These are phyloP conservation scores for Nakaseomyces kungkrabaensis DNA, from an alignment of 1,139 yeast species.

Conservation along the genomic window DNA sequence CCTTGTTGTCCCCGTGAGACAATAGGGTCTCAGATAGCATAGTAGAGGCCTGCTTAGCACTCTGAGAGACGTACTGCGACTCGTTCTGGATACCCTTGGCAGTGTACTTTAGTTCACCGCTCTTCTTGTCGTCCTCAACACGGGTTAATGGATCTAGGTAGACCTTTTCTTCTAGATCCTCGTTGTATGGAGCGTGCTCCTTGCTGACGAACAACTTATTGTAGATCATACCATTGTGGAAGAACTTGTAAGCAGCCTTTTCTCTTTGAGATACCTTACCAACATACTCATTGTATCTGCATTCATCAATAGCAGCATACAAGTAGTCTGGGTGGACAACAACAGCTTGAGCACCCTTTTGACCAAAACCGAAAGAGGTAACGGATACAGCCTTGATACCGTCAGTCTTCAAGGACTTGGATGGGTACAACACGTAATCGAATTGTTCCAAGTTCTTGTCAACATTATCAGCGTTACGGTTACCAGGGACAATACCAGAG, in stretches of 20 bases:
- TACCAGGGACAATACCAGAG: slow-evolving; percentile 95
- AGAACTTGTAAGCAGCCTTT: slow-evolving; percentile 86
- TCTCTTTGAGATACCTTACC: slow-evolving; percentile 69
- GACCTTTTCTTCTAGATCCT: slow-evolving; percentile 77
- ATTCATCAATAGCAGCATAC: slow-evolving; percentile 67
- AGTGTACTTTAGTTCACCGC: slow-evolving; percentile 42
- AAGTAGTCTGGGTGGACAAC: slow-evolving; percentile 90
- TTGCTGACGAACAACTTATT: slow-evolving; percentile 89
- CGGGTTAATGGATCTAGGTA: slow-evolving; percentile 96
- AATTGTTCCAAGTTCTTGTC: slow-evolving; percentile 73
- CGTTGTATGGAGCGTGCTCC: slow-evolving; percentile 85
- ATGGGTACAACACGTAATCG: slow-evolving; percentile 88
- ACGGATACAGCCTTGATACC: slow-evolving; percentile 96
- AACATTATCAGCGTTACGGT: slow-evolving; percentile 95
- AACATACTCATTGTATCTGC: slow-evolving; percentile 60
- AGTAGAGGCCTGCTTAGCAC: slow-evolving; percentile 18
- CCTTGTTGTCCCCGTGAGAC: slow-evolving; percentile 40
- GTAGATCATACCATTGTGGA: slow-evolving; percentile 89
- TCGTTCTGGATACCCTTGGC: slow-evolving; percentile 29
- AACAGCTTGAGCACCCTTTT: slow-evolving; percentile 96
- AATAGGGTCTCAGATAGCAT: slow-evolving; percentile 37
- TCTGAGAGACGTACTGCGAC: slow-evolving; percentile 15
- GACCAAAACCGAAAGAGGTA: slow-evolving; percentile 98
- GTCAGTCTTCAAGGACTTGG: slow-evolving; percentile 86
- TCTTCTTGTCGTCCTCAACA: slow-evolving; percentile 46